These are phyloP conservation scores for Gaillardinia entomophila DNA, from an alignment of 805 yeast species.

Conservation along the genomic window DNA sequence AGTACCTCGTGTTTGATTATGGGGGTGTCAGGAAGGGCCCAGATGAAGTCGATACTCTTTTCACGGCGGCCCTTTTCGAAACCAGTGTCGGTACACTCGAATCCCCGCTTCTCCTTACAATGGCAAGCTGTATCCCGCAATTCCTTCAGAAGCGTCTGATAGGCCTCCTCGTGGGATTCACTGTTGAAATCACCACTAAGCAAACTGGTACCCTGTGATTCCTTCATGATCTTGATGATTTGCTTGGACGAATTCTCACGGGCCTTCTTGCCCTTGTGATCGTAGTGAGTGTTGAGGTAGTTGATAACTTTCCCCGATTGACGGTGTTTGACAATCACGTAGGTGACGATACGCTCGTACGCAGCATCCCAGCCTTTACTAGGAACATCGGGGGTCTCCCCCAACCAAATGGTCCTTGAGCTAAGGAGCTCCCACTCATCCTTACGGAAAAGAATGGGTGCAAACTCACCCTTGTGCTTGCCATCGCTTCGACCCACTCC, in stretches of 20 bases:
- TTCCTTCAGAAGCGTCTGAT: neutral
- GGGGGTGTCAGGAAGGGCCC: neutral
- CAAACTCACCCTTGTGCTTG: conserved; percentile 40
- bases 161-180: neutral
- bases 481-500: conserved; percentile 56
- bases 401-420: conserved; percentile 46
- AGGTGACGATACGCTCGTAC: conserved; percentile 31
- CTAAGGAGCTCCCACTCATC: conserved; percentile 33
- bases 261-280: neutral
- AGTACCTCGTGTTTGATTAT: conserved; percentile 3
- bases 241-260: neutral
- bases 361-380: conserved; percentile 49
- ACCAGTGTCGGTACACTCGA: neutral
- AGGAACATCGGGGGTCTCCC: conserved; percentile 50
- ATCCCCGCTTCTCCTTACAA: neutral
- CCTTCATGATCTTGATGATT: neutral
- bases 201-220: neutral
- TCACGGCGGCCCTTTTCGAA: neutral
- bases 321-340: conserved; percentile 21
- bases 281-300: neutral
- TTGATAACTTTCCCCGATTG: conserved; percentile 13
- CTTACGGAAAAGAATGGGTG: conserved; percentile 41
- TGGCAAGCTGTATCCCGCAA: conserved; percentile 9
- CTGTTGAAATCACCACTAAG: neutral
- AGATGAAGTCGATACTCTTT: neutral